A percentile compares a stretch with the other conserved stretches of the same genome.
phyloP scores from a whole-genome alignment of 2,329 filamentous ascomycete species.

The Aspergillus brasiliensis region DNA sequence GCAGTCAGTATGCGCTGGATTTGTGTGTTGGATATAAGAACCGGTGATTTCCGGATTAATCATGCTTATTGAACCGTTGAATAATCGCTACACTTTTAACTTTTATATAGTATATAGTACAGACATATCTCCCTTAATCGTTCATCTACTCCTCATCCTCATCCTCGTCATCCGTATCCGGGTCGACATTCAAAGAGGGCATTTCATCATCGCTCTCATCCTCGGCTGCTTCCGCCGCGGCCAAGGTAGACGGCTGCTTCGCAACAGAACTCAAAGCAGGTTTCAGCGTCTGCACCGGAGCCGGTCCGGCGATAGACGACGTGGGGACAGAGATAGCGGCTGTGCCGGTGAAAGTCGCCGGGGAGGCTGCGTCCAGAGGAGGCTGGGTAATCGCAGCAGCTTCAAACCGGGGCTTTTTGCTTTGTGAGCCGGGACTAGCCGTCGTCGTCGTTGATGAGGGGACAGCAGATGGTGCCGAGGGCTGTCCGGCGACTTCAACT shows the following conservation, averaged over 20 bases:
- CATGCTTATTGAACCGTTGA: no score
- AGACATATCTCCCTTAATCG: no score
- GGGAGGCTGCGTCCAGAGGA: conserved; percentile 15
- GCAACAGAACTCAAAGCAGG: background rate
- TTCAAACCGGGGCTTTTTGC: conserved; percentile 38
- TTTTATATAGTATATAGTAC: no score
- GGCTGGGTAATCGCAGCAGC: conserved; percentile 15
- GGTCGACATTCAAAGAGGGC: conserved; percentile 50
- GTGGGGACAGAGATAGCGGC: conserved; percentile 15
- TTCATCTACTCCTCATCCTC: conserved; percentile 35
- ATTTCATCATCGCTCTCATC: conserved; percentile 53
- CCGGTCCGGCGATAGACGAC: conserved; percentile 1
- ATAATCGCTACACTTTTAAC: no score
- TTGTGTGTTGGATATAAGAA: no score
- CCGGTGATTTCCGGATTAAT: no score
- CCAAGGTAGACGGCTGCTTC: conserved; percentile 10
- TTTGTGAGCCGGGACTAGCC: conserved; percentile 16
- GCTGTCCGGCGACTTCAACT: conserved; percentile 6
- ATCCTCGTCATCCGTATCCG: conserved; percentile 51
- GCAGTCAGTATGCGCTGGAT: no score
- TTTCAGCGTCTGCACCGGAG: background rate
- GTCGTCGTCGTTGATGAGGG: background rate
- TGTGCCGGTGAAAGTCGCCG: conserved; percentile 21
- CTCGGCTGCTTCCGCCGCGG: conserved; percentile 25
- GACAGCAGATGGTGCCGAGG: background rate